Percentiles rank a stretch among this genome's conserved stretches.
These are phyloP conservation scores for Neonectria faginata DNA, from an alignment of 2,329 filamentous ascomycete genomes.

Conservation along the genomic window DNA sequence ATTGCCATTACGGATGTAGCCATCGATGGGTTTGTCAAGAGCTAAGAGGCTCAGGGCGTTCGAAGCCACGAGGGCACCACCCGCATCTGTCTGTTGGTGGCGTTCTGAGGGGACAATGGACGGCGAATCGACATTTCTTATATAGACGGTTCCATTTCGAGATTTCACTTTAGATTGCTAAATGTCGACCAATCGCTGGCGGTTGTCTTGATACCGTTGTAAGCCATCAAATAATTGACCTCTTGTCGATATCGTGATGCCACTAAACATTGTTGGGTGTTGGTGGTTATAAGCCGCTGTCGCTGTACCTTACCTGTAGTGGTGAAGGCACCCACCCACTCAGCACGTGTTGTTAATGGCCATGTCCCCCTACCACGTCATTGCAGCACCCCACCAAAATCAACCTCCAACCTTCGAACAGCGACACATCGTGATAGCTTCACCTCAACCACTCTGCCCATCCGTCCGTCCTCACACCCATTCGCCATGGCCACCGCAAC, in stretches of 20 bases:
- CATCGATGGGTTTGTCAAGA: not conserved
- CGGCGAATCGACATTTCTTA: not conserved
- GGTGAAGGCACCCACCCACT: constrained; percentile 1
- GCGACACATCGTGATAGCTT: constrained; percentile 16
- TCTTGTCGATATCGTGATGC: not conserved
- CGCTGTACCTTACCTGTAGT: no score
- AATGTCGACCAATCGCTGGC: not conserved
- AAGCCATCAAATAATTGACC: not conserved
- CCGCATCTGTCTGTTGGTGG: not conserved
- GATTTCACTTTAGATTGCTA: not conserved
- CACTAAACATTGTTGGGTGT: not conserved
- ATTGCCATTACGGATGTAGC: not conserved
- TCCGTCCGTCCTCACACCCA: not conserved
- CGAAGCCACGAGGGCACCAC: not conserved
- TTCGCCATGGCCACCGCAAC: constrained; percentile 21
- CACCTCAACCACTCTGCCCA: not conserved
- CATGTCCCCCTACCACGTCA: constrained; percentile 23
- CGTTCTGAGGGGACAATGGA: not conserved
- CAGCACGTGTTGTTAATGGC: constrained; percentile 5
- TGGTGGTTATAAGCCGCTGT: not conserved
- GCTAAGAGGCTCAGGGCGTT: not conserved
- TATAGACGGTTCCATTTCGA: not conserved
- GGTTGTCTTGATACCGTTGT: not conserved
- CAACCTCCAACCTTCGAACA: constrained; percentile 15
- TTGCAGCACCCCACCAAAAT: constrained; percentile 18